These are phyloP conservation scores for Ceratocystis smalleyi DNA, from an alignment of 2,329 filamentous ascomycete species.

Conservation along the genomic window DNA sequence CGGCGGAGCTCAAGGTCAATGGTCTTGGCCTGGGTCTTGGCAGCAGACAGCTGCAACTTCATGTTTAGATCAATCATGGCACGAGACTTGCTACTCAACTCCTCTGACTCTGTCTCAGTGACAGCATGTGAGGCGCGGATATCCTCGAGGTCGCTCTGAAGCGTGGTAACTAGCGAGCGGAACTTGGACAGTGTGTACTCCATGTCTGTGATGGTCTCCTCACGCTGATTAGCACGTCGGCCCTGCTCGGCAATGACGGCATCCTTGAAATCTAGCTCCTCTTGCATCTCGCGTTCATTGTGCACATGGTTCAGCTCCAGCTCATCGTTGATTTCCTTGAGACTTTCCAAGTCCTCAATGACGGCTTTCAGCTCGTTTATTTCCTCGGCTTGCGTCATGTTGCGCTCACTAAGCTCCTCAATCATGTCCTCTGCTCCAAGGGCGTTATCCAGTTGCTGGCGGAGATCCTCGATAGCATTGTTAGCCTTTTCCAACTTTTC, in stretches of 20 bases:
- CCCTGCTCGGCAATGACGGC: constrained; percentile 68
- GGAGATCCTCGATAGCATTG: constrained; percentile 64
- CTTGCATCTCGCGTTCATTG: constrained; percentile 84
- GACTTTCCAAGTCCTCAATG: constrained; percentile 72
- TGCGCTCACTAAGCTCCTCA: constrained; percentile 77
- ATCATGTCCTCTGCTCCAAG: constrained; percentile 86
- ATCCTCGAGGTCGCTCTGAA: constrained; percentile 79
- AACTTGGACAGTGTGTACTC: constrained; percentile 83
- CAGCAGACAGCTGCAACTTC: constrained; percentile 77
- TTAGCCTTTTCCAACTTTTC: constrained; percentile 61
- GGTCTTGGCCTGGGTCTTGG: constrained; percentile 84
- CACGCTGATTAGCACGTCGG: constrained; percentile 57
- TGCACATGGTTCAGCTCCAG: constrained; percentile 86
- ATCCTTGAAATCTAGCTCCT: constrained; percentile 82
- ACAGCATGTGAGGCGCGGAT: constrained; percentile 85
- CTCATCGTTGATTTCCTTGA: constrained; percentile 89
- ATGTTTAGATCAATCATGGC: constrained; percentile 95
- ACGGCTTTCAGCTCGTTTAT: constrained; percentile 68
- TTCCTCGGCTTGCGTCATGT: constrained; percentile 66
- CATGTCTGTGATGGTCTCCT: constrained; percentile 67
- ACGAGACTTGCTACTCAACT: constrained; percentile 72
- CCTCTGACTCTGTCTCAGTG: constrained; percentile 81
- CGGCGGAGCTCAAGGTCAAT: constrained; percentile 80
- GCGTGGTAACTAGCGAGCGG: constrained; percentile 68
- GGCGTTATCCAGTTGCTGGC: constrained; percentile 79